phyloP scores from a whole-genome alignment of 371 early-diverging fungal species.

The Syncephalis fuscata region DNA sequence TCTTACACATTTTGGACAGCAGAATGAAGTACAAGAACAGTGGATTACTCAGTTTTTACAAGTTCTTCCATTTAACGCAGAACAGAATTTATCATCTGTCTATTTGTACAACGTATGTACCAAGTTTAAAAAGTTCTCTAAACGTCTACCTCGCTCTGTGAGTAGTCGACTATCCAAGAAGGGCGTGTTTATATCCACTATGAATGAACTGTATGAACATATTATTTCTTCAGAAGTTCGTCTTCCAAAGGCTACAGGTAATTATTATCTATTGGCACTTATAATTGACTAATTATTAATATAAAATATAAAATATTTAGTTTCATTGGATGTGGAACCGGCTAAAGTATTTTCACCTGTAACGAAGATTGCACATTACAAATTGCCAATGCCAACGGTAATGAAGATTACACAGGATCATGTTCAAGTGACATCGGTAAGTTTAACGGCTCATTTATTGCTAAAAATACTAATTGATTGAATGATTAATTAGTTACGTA shows the following conservation, averaged over 20 bases:
- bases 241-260: constrained; percentile 53
- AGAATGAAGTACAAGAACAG: constrained; percentile 65
- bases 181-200: constrained; percentile 36
- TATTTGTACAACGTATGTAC: constrained; percentile 71
- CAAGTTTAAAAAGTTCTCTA: constrained; percentile 49
- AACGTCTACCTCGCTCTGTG: constrained; percentile 33
- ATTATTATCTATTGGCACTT: constrained; percentile 11
- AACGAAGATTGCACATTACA: constrained; percentile 37
- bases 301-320: constrained; percentile 13
- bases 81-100: constrained; percentile 29
- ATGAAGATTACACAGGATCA: constrained; percentile 67
- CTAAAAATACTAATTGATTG: constrained; percentile 6
- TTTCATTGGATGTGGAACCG: constrained; percentile 47
- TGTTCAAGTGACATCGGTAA: constrained; percentile 50
- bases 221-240: constrained; percentile 49
- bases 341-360: constrained; percentile 46
- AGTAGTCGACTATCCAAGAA: constrained; percentile 40
- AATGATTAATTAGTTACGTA: constrained; percentile 21
- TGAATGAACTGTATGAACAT: constrained; percentile 53
- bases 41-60: constrained; percentile 59
- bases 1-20: constrained; percentile 56
- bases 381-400: constrained; percentile 51
- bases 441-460: no score
- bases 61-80: constrained; percentile 42
- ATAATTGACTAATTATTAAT: no score